Conservation (phyloP, 2,329 filamentous ascomycete genomes). For the Pseudogymnoascus sp. region DNA sequence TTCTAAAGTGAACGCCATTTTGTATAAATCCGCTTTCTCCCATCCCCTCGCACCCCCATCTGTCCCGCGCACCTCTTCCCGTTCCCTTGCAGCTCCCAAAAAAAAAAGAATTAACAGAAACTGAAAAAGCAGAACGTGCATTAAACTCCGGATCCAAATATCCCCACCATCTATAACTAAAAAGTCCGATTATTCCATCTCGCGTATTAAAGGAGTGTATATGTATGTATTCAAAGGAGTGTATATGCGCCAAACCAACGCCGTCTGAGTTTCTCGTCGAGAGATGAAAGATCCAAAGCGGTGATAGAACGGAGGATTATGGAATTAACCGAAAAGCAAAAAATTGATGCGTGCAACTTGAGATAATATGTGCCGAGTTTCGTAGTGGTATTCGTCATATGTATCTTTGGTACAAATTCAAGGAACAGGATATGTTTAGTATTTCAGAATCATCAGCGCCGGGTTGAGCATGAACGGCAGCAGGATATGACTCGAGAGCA, state of each 20-base stretch:
- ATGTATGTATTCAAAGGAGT: neutral
- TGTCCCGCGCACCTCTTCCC: neutral
- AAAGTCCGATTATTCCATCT: neutral
- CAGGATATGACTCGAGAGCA: conserved; percentile 46
- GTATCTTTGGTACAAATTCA: neutral
- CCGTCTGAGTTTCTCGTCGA: neutral
- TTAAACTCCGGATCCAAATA: neutral
- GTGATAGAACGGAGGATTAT: neutral
- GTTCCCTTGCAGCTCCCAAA: neutral
- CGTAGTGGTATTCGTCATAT: neutral
- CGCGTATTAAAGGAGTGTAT: neutral
- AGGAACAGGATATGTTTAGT: neutral
- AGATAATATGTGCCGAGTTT: neutral
- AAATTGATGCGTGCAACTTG: neutral
- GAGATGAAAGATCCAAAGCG: neutral
- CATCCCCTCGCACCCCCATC: neutral
- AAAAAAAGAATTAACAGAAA: neutral
- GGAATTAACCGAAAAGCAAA: neutral
- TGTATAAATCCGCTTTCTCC: neutral
- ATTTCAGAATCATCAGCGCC: conserved; percentile 53
- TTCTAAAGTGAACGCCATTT: neutral
- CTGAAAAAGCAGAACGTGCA: neutral
- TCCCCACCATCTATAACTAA: neutral
- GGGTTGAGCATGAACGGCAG: conserved; percentile 55
- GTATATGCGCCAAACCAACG: neutral